Base-by-base conservation (phyloP, 208 protist species). In the Cochliopodium minus region DNA sequence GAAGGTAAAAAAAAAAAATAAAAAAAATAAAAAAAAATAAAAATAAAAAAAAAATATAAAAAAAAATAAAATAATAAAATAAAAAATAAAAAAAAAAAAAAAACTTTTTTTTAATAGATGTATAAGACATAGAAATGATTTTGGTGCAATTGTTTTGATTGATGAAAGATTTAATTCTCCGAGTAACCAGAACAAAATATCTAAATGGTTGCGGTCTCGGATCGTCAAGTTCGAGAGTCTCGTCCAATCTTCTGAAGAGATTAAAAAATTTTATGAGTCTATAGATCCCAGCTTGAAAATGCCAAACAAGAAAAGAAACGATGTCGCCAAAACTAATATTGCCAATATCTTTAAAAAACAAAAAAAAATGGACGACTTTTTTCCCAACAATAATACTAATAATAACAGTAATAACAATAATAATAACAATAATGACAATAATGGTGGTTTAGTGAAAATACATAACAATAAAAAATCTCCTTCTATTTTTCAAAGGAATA, bases 101-200 rank as follows among this genome's bases (percentile, higher is more conserved):
- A n/a, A n/a, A n/a, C n/a, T n/a, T n/a, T n/a, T n/a, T n/a, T n/a
- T n/a, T n/a, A n/a, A n/a, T n/a, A n/a, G 92, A 10, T 86, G 94
- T 28, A 96, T 97, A 61, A 81, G 92, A 0, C 92, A 97, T 69
- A 79, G 79, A 59, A 62, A 85, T 43, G 92, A 97, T 72, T 96
- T 86, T 65, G 91, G 90, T 35, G 79, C 78, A 35, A 79, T 96
- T 52, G 55, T 97, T 3, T 72, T 97, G 17, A 66, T 71, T 32
- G 92, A 97, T 59, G 85, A 90, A 66, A 76, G 90, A n/a, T 95
- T 58, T 38, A 32, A 42, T 20, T 17, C 34, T 1, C 13, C 23
- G 9, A 53, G 23, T 9, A 45, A 15, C 20, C 26, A 40, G 5
- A 45, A 62, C 15, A 25, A 7, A 7, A 40, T 53, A 7, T 53